Percentiles rank a stretch among this genome's conserved stretches.
These are phyloP conservation scores for Pestalotiopsis sp. DNA, from an alignment of 2,329 filamentous ascomycete genomes.

Conservation along the genomic window DNA sequence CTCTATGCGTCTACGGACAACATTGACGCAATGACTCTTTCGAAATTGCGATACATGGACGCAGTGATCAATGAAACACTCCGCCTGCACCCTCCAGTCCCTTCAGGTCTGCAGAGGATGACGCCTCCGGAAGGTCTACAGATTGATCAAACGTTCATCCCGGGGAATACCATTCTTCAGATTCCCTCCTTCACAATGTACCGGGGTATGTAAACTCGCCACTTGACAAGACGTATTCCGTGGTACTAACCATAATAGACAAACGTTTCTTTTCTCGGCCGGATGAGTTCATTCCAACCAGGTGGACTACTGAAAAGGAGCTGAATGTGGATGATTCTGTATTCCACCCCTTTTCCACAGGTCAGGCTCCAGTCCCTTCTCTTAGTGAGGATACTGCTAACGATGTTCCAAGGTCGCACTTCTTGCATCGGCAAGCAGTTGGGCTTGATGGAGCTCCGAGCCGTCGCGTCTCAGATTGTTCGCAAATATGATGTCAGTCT, in stretches of 20 bases:
- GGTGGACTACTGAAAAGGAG: slow-evolving; percentile 21
- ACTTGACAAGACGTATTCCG: neutral
- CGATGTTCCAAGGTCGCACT: slow-evolving; percentile 17
- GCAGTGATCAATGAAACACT: slow-evolving; percentile 16
- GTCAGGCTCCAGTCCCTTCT: slow-evolving; percentile 8
- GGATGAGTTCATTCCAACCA: slow-evolving; percentile 25
- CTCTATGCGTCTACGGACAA: slow-evolving; percentile 20
- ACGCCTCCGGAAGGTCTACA: slow-evolving; percentile 38
- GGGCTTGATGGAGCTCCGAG: slow-evolving; percentile 32
- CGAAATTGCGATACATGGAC: slow-evolving; percentile 14
- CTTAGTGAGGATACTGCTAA: neutral
- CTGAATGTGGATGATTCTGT: slow-evolving; percentile 21
- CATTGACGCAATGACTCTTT: slow-evolving; percentile 16
- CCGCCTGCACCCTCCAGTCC: slow-evolving; percentile 16
- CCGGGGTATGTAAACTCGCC: slow-evolving; percentile 18
- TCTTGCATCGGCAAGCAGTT: slow-evolving; percentile 38
- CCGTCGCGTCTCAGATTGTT: slow-evolving; percentile 5
- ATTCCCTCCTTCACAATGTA: slow-evolving; percentile 28
- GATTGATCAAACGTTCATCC: slow-evolving; percentile 34
- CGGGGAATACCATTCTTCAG: slow-evolving; percentile 36
- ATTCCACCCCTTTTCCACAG: slow-evolving; percentile 29
- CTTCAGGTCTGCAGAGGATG: slow-evolving; percentile 31
- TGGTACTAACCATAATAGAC: slow-evolving; percentile 13
- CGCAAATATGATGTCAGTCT: slow-evolving; percentile 11
- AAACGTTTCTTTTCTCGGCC: slow-evolving; percentile 20